Percentiles rank a stretch among this genome's conserved stretches.
Evolutionary conservation across 805 yeast genomes (phyloP).

Genomic region (Starmera pachycereana): DNA sequence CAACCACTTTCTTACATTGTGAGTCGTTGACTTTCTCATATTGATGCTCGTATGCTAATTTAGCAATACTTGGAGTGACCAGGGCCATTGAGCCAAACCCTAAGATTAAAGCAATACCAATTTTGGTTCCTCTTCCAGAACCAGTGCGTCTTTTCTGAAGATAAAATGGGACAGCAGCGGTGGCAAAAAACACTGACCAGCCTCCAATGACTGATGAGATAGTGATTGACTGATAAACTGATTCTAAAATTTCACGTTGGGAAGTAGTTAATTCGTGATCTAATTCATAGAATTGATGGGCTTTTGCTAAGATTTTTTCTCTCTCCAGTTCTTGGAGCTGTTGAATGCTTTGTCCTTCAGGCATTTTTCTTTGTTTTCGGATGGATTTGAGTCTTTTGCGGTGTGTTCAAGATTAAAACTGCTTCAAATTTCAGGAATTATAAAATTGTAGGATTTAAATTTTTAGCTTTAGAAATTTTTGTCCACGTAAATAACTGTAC

Average conservation of each 20-base stretch:
- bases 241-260: constrained; percentile 33
- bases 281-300: constrained; percentile 37
- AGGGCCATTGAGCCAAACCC: constrained; percentile 31
- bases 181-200: constrained; percentile 29
- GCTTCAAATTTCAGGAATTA: no score
- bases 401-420: no score
- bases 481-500: no score
- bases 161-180: constrained; percentile 33
- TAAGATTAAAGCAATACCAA: constrained; percentile 29
- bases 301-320: constrained; percentile 29
- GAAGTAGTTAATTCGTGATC: constrained; percentile 31
- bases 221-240: constrained; percentile 26
- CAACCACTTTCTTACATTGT: constrained; percentile 22
- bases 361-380: no score
- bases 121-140: constrained; percentile 26
- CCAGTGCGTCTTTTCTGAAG: constrained; percentile 24
- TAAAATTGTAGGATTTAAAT: no score
- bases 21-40: constrained; percentile 21
- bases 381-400: no score
- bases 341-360: no score
- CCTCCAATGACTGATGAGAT: constrained; percentile 26
- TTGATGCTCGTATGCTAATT: constrained; percentile 22
- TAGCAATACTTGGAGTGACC: constrained; percentile 22
- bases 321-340: no score
- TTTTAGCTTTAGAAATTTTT: no score